These are phyloP conservation scores for Dalechampia spathulata DNA, from an alignment of 441 rosid genomes.

Conservation along the genomic window DNA sequence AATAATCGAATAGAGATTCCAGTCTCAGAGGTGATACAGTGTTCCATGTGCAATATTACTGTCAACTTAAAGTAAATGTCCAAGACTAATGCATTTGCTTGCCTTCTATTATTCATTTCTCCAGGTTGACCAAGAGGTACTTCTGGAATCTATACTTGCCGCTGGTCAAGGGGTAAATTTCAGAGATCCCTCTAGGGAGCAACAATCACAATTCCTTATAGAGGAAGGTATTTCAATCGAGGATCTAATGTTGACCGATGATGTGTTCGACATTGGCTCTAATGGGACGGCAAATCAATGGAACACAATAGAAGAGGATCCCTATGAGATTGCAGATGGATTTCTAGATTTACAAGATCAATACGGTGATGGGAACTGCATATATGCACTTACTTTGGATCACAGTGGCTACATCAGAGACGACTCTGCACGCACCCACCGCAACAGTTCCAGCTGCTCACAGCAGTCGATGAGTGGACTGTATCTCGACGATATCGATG, in stretches of 20 bases:
- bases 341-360: background rate
- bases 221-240: conserved; percentile 6
- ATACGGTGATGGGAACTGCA: background rate
- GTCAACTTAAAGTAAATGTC: background rate
- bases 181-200: background rate
- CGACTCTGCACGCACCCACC: background rate
- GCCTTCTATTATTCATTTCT: background rate
- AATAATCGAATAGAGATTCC: background rate
- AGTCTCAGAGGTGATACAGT: conserved; percentile 5
- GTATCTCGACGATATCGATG: background rate
- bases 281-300: background rate
- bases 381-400: background rate
- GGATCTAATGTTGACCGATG: background rate
- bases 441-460: background rate
- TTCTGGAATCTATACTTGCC: background rate
- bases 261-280: background rate
- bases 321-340: background rate
- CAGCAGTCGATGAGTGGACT: background rate
- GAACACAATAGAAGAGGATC: background rate
- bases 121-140: background rate
- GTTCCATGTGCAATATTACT: background rate
- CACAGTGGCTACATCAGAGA: background rate
- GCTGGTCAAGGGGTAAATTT: background rate
- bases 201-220: background rate
- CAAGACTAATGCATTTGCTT: background rate